These are phyloP conservation scores for Aspergillus luchuensis DNA, from an alignment of 2,329 filamentous ascomycete genomes.

Conservation along the genomic window DNA sequence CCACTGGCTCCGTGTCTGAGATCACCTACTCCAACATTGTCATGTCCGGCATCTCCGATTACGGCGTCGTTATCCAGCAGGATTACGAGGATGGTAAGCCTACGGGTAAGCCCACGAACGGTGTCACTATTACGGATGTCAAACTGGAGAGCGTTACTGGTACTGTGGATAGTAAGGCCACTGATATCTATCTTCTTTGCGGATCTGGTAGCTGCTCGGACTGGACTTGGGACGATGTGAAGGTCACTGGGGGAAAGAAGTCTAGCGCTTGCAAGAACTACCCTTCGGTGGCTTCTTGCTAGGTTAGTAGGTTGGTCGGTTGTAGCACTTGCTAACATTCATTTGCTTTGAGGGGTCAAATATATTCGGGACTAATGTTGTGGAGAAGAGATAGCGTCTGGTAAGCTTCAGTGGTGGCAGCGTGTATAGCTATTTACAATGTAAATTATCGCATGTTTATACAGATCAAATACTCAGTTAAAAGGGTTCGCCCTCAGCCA, in stretches of 20 bases:
- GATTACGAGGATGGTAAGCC: slow-evolving; percentile 54
- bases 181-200: slow-evolving; percentile 44
- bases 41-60: slow-evolving; percentile 48
- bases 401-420: too few relatives aligned
- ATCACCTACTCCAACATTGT: slow-evolving; percentile 43
- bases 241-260: slow-evolving; percentile 37
- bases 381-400: too few relatives aligned
- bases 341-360: too few relatives aligned
- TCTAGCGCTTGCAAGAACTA: neutral
- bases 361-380: too few relatives aligned
- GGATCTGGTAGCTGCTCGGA: slow-evolving; percentile 43
- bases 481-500: too few relatives aligned
- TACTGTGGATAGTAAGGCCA: slow-evolving; percentile 29
- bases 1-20: slow-evolving; percentile 33
- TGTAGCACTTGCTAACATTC: too few relatives aligned
- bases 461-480: too few relatives aligned
- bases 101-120: slow-evolving; percentile 42
- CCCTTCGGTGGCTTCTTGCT: slow-evolving; percentile 5
- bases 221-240: slow-evolving; percentile 40
- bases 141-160: slow-evolving; percentile 41
- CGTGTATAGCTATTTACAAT: too few relatives aligned
- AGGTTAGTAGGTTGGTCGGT: neutral
- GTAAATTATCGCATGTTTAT: too few relatives aligned
- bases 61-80: slow-evolving; percentile 56
- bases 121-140: slow-evolving; percentile 40